phyloP scores from a whole-genome alignment of 1,284 basidiomycete genomes.

The Ganoderma resinaceum region DNA sequence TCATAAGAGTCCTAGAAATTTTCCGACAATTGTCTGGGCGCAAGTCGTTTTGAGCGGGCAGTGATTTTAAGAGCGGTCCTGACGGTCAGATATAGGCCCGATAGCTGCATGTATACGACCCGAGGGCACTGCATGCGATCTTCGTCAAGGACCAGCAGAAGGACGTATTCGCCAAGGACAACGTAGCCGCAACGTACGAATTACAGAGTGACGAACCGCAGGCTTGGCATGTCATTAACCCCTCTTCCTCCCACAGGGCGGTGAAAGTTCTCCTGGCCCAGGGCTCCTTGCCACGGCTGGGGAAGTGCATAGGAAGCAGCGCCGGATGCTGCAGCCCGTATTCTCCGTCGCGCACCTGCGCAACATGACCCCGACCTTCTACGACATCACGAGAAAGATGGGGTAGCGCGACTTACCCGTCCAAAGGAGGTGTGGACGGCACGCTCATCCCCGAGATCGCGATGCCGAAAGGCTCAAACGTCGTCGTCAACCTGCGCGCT shows the following conservation, averaged over 20 bases:
- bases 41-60: too few relatives aligned
- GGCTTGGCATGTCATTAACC: background rate
- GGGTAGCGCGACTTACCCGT: too few relatives aligned
- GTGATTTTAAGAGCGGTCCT: too few relatives aligned
- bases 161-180: background rate
- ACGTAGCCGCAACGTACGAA: background rate
- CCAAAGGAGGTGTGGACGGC: slow-evolving; percentile 41
- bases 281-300: slow-evolving; percentile 9
- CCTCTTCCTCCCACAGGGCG: background rate
- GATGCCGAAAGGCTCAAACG: slow-evolving; percentile 51
- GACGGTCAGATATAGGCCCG: background rate
- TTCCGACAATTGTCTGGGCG: too few relatives aligned
- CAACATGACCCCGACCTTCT: slow-evolving; percentile 11
- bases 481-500: slow-evolving; percentile 53
- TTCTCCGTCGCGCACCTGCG: slow-evolving; percentile 19
- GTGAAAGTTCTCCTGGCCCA: background rate
- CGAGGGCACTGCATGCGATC: slow-evolving; percentile 17
- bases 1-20: too few relatives aligned
- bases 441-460: slow-evolving; percentile 45
- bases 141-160: slow-evolving; percentile 21
- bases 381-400: slow-evolving; percentile 4
- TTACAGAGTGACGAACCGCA: too few relatives aligned
- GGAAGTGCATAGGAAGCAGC: slow-evolving; percentile 9
- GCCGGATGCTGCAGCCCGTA: slow-evolving; percentile 18
- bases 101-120: slow-evolving; percentile 15